phyloP scores from a whole-genome alignment of 2,329 filamentous ascomycete genomes.

The Pestalotiopsis sp. region DNA sequence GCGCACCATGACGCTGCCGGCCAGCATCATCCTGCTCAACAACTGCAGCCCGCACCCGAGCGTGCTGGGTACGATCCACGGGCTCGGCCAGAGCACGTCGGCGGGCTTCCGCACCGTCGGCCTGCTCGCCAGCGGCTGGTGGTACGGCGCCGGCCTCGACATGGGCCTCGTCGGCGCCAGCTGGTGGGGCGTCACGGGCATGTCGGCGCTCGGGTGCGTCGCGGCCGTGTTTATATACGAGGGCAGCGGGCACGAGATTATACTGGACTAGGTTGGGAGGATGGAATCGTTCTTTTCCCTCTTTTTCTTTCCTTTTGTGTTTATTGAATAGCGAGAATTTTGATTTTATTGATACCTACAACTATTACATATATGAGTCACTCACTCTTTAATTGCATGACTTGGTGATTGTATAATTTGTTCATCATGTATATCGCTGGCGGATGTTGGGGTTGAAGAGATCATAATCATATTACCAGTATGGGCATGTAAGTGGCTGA shows the following conservation, averaged over 20 bases:
- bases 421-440: not conserved
- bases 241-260: conserved; percentile 64
- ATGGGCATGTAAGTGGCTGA: not conserved
- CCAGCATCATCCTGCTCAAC: conserved; percentile 62
- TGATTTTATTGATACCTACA: not conserved
- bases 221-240: conserved; percentile 66
- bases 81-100: conserved; percentile 54
- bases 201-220: conserved; percentile 59
- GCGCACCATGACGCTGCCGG: conserved; percentile 68
- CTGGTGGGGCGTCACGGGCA: conserved; percentile 51
- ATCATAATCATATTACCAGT: not conserved
- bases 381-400: not conserved
- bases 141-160: conserved; percentile 49
- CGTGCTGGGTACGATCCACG: conserved; percentile 61
- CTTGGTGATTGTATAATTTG: not conserved
- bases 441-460: too few relatives aligned
- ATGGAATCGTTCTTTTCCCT: not conserved
- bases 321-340: not conserved
- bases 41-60: conserved; percentile 63
- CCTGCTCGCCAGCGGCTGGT: conserved; percentile 51
- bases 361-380: not conserved
- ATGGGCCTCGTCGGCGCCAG: conserved; percentile 48
- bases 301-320: not conserved
- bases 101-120: conserved; percentile 53
- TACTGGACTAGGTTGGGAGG: conserved; percentile 39